Conservation (phyloP, 805 yeast species). For the Ogataea methylovora region DNA sequence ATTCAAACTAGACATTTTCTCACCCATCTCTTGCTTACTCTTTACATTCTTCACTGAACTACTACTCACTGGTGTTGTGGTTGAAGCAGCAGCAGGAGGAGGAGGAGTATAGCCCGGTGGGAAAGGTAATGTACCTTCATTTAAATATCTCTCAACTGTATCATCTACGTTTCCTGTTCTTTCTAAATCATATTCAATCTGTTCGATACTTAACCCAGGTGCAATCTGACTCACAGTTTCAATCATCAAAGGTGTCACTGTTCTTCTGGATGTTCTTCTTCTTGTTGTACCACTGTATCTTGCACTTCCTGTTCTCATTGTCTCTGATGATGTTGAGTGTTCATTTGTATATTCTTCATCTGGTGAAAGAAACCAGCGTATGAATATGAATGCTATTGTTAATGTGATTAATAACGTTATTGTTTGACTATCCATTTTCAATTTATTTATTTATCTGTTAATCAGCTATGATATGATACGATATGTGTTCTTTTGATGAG, state of each 20-base stretch:
- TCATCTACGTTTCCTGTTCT: conserved; percentile 73
- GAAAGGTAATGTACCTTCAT: conserved; percentile 50
- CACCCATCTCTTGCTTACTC: too few species aligned
- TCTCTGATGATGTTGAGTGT: too few species aligned
- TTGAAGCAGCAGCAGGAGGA: background rate
- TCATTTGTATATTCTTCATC: conserved; percentile 26
- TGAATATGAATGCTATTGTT: conserved; percentile 46
- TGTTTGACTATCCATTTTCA: conserved; percentile 35
- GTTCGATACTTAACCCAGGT: conserved; percentile 61
- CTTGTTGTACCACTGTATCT: conserved; percentile 2
- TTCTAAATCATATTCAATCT: conserved; percentile 67
- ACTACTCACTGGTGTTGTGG: background rate
- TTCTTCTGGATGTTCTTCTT: conserved; percentile 26
- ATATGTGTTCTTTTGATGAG: too few species aligned
- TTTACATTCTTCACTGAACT: background rate
- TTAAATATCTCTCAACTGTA: conserved; percentile 68
- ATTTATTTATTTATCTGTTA: too few species aligned
- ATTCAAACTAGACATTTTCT: conserved; percentile 9
- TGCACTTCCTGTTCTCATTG: conserved; percentile 2
- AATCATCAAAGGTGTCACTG: conserved; percentile 65
- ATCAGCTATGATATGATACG: too few species aligned
- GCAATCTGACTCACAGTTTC: conserved; percentile 80
- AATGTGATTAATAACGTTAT: conserved; percentile 40
- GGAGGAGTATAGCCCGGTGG: conserved; percentile 31
- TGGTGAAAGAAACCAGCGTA: conserved; percentile 61